Conservation (phyloP, 129 eudicot species). For the Flaveria trinervia region DNA sequence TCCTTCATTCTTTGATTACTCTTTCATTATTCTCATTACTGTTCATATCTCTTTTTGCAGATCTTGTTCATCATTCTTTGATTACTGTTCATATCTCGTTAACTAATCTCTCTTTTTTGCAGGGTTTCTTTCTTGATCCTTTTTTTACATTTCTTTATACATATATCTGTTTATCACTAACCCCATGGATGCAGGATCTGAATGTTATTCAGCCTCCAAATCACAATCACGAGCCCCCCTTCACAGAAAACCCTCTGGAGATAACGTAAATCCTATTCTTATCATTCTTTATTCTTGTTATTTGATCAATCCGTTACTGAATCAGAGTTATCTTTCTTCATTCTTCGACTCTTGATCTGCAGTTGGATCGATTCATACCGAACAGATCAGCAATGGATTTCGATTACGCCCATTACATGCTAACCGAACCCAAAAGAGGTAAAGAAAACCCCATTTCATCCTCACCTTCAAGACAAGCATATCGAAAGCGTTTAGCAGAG, state of each 20-base stretch:
- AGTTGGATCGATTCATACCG: conserved; percentile 87
- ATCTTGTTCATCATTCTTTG: neutral
- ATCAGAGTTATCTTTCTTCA: neutral
- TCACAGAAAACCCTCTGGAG: neutral
- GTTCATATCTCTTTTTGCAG: conserved; percentile 7
- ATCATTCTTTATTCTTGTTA: neutral
- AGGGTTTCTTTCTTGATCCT: neutral
- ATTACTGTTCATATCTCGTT: neutral
- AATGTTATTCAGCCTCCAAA: neutral
- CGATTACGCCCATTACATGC: conserved; percentile 73
- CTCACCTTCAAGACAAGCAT: conserved; percentile 79
- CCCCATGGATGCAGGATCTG: conserved; percentile 14
- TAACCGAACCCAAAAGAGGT: conserved; percentile 58
- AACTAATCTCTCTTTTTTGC: conserved; percentile 4
- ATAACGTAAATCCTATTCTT: neutral
- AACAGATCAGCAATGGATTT: conserved; percentile 84
- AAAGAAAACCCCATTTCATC: conserved; percentile 58
- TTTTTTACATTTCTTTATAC: neutral
- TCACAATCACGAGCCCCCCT: conserved; percentile 9
- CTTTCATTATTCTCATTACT: neutral
- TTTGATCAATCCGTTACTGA: neutral
- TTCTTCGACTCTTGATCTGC: neutral
- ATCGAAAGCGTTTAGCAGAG: conserved; percentile 70
- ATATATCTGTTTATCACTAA: neutral
- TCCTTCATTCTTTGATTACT: neutral